Conservation (phyloP, 768 basidiomycete genomes). For the Chiua virens region DNA sequence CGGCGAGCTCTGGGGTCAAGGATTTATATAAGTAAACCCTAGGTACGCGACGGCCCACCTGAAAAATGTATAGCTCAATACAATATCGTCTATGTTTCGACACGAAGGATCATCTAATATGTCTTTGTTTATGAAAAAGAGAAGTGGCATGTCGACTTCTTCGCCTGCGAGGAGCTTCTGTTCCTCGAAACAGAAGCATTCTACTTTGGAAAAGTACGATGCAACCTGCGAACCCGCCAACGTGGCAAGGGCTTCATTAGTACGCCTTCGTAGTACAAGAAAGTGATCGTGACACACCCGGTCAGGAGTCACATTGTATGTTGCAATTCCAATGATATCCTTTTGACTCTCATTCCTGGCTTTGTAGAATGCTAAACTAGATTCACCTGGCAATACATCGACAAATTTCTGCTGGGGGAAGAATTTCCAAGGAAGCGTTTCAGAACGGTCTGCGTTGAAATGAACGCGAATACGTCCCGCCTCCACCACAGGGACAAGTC, state of each 20-base stretch:
- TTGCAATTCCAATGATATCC: constrained; percentile 97
- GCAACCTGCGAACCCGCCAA: constrained; percentile 61
- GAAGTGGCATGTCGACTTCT: constrained; percentile 96
- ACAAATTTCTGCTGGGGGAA: constrained; percentile 89
- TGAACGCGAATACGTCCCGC: constrained; percentile 85
- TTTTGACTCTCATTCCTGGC: constrained; percentile 82
- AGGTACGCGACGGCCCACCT: constrained; percentile 46
- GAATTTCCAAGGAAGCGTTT: constrained; percentile 91
- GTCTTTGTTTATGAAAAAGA: constrained; percentile 99
- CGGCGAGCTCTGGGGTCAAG: constrained; percentile 66
- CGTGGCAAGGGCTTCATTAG: not conserved
- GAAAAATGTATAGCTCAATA: constrained; percentile 98
- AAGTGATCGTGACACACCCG: constrained; percentile 54
- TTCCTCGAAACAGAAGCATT: constrained; percentile 99
- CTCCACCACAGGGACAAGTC: constrained; percentile 72
- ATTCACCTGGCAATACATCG: constrained; percentile 91
- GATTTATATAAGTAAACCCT: not conserved
- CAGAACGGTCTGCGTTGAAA: constrained; percentile 92
- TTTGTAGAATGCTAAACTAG: constrained; percentile 93
- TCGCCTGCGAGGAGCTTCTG: constrained; percentile 93
- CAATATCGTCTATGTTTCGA: constrained; percentile 84
- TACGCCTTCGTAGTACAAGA: not conserved
- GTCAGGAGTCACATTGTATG: constrained; percentile 98
- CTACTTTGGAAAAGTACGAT: constrained; percentile 98
- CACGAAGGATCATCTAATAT: constrained; percentile 91